Conservation (phyloP, 2,329 filamentous ascomycete genomes). For the Diaporthe amygdali region DNA sequence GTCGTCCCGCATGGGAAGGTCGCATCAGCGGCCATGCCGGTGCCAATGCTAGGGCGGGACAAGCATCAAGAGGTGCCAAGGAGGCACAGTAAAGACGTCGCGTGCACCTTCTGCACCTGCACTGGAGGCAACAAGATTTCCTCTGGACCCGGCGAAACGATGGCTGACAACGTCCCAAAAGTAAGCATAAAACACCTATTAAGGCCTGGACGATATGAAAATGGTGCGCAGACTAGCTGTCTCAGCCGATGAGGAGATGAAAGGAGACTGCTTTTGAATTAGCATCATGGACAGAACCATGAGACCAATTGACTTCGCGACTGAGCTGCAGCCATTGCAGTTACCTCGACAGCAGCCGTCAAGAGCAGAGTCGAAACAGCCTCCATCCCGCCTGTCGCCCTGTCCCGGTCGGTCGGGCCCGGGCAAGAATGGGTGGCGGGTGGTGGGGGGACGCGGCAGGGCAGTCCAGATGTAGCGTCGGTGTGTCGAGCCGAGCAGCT, state of each 20-base stretch:
- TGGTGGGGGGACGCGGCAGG: not conserved
- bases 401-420: conserved; percentile 12
- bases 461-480: not conserved
- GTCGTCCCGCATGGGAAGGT: conserved; percentile 15
- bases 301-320: not conserved
- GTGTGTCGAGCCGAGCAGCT: not conserved
- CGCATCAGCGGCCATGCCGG: not conserved
- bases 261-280: not conserved
- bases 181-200: not conserved
- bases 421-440: not conserved
- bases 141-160: not conserved
- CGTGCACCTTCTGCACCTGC: no score
- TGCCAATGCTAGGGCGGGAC: not conserved
- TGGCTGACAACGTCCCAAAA: not conserved
- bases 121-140: not conserved
- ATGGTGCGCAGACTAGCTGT: not conserved
- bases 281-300: not conserved
- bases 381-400: not conserved
- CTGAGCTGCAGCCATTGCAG: no score
- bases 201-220: not conserved
- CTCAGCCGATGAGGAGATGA: not conserved
- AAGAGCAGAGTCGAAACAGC: not conserved
- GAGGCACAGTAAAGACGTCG: not conserved
- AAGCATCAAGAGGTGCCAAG: not conserved
- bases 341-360: not conserved